Conservation (phyloP, 345 rosid species). For the Capsella bursapastoris region DNA sequence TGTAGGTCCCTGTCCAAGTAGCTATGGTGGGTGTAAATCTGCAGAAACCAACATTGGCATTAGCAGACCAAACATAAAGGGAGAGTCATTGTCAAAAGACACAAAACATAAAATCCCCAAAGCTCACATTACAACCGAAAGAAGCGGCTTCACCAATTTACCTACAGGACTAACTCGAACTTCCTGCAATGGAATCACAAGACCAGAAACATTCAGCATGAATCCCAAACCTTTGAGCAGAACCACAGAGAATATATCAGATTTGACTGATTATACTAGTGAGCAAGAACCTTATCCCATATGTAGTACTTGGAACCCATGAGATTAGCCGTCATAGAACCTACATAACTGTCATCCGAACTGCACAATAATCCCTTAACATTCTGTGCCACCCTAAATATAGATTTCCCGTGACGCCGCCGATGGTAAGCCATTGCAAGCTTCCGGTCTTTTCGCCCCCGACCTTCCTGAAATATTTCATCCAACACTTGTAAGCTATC, state of each 20-base stretch:
- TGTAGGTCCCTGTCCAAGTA: constrained; percentile 84
- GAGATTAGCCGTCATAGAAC: constrained; percentile 78
- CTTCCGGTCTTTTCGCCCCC: constrained; percentile 81
- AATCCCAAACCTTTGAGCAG: background rate
- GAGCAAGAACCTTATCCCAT: constrained; percentile 65
- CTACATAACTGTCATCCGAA: constrained; percentile 77
- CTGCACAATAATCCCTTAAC: constrained; percentile 62
- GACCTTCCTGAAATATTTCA: constrained; percentile 74
- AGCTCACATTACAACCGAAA: constrained; percentile 74
- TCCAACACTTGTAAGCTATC: constrained; percentile 18
- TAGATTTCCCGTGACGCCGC: constrained; percentile 69
- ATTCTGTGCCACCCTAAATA: constrained; percentile 68
- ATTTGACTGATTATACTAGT: background rate
- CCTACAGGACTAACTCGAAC: constrained; percentile 45
- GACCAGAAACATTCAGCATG: constrained; percentile 18
- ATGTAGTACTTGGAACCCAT: constrained; percentile 86
- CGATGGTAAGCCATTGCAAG: constrained; percentile 82
- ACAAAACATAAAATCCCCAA: background rate
- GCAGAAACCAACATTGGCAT: constrained; percentile 27
- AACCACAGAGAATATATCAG: background rate
- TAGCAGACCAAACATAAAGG: background rate
- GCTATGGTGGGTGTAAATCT: constrained; percentile 84
- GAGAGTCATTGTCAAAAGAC: constrained; percentile 1
- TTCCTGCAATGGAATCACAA: constrained; percentile 52
- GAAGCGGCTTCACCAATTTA: constrained; percentile 61